Conservation (phyloP, 257 asterid genomes). For the Buddleja alternifolia region DNA sequence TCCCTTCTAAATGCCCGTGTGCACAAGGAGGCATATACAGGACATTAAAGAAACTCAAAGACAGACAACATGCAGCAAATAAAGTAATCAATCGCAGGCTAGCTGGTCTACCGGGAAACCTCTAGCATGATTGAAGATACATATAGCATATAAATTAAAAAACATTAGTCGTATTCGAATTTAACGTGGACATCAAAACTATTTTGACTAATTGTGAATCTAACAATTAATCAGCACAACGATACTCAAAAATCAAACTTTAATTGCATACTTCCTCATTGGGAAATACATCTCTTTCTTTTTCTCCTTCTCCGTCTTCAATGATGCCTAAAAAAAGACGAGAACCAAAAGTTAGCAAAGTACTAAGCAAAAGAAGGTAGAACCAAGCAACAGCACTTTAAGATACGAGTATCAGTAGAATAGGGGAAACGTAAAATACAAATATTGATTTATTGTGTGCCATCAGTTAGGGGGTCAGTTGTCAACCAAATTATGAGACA, state of each 20-base stretch:
- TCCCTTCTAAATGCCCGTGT: too few species aligned
- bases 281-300: constrained; percentile 80
- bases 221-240: not conserved
- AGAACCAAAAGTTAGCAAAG: not conserved
- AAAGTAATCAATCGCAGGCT: too few species aligned
- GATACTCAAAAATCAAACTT: constrained; percentile 43
- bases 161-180: too few species aligned
- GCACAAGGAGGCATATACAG: too few species aligned
- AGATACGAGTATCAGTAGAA: not conserved
- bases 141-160: too few species aligned
- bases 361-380: not conserved
- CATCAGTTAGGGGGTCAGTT: not conserved
- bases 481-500: not conserved
- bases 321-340: constrained; percentile 49
- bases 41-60: too few species aligned
- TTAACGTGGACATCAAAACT: constrained; percentile 1
- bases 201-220: not conserved
- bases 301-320: constrained; percentile 74
- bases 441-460: too few species aligned
- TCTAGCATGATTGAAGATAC: too few species aligned
- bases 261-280: constrained; percentile 73
- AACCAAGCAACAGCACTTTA: not conserved
- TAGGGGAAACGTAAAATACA: not conserved
- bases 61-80: too few species aligned
- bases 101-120: too few species aligned